Evolutionary conservation across 345 rosid genomes (phyloP).

Genomic region (Pseudoturritis turrita): DNA sequence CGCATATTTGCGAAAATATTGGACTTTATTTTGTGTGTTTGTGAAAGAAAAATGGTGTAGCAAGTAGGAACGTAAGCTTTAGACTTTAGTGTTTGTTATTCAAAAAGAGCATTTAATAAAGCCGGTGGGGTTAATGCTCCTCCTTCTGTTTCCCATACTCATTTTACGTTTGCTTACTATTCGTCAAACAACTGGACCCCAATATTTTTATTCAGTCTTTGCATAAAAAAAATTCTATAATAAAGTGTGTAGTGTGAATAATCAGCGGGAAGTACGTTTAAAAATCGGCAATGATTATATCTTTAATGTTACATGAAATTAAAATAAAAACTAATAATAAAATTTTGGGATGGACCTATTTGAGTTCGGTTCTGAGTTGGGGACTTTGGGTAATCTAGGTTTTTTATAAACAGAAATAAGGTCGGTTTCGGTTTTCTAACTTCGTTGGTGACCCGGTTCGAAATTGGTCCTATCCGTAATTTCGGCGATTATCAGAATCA

Average conservation of each 20-base stretch:
- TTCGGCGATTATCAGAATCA: not conserved
- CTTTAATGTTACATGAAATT: not conserved
- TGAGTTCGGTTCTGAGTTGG: not conserved
- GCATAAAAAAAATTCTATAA: not conserved
- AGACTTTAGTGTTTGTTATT: slow-evolving; percentile 11
- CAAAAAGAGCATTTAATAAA: slow-evolving; percentile 9
- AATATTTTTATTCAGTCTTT: not conserved
- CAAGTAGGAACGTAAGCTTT: slow-evolving; percentile 24
- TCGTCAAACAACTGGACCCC: slow-evolving; percentile 19
- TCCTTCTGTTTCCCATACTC: slow-evolving; percentile 23
- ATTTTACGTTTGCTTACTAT: slow-evolving; percentile 10
- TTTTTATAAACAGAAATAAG: not conserved
- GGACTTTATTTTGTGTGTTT: not conserved
- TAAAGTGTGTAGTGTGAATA: not conserved
- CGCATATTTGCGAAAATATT: not conserved
- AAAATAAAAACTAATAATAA: not conserved
- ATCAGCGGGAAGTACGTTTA: slow-evolving; percentile 7
- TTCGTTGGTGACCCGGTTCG: not conserved
- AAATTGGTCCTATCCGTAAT: not conserved
- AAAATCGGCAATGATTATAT: not conserved
- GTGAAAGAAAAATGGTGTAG: not conserved
- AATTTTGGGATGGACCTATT: not conserved
- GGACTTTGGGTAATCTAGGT: not conserved
- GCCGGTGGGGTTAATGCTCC: slow-evolving; percentile 21
- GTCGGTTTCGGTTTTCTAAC: not conserved